Evolutionary conservation across 768 basidiomycete species (phyloP), one percentile per base, ranked within the genome.

Genomic region (Leccinellum albellum): DNA sequence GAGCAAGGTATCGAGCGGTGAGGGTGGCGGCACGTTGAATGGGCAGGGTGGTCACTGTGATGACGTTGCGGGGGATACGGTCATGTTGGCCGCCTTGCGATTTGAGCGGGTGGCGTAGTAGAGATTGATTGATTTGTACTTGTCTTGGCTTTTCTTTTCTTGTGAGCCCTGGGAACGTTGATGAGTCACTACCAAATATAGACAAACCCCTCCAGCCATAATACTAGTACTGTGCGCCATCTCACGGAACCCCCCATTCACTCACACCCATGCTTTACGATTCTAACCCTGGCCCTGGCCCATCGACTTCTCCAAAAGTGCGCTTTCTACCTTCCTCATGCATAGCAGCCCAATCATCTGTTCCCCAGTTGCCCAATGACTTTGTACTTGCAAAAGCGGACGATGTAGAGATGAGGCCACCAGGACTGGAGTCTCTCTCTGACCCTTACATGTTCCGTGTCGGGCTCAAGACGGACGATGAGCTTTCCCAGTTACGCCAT

Each of bases 371-470:
- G 0, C 35, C 55, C 31, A 32, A 50, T 10, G n/a, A 47, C 37
- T 3, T 24, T 13, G 37, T 12, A 10, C 40, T 0, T 26, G 10
- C 45, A 1, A 35, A 21, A 23, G 26, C 12, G 10, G 33, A 52
- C 10, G 70, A 76, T 55, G 26, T 82, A 24, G 85, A 84, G 65
- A 73, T 71, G 63, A 68, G 66, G 33, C 72, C 75, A 24, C 68
- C 54, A 32, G 70, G 71, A 12, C 66, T 66, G 54, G 65, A 73
- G 53, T 44, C 73, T 52, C 69, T 67, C 13, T 61, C 73, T 24
- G 90, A 93, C 73, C 90, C 91, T 3, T 93, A 79, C 73, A 80
- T 76, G 59, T 76, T 92, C 64, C 80, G 81, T 53, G 77, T 73
- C 58, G 86, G 83, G 12, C 57, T 88, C 58, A 79, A 87, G 64